Conservation (phyloP, 495 filamentous ascomycete genomes). For the Neurospora discreta region DNA sequence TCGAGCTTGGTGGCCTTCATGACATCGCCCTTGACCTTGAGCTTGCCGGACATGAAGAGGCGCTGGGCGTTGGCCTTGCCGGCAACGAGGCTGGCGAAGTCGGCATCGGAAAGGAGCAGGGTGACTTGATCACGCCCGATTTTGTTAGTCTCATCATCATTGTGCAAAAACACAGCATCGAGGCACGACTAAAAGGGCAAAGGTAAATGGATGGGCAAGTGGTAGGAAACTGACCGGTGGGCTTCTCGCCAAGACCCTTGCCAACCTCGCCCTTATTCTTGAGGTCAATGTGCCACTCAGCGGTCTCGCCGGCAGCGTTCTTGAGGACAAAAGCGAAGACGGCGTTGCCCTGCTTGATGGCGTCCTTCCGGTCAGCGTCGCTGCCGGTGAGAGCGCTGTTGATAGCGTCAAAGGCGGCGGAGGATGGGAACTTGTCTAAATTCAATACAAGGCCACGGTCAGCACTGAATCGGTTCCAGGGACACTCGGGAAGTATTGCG, state of each 20-base stretch:
- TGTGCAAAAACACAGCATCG: not conserved
- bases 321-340: slow-evolving; percentile 89
- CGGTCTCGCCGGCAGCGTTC: slow-evolving; percentile 66
- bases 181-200: not conserved
- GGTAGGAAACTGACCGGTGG: slow-evolving; percentile 52
- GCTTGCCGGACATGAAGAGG: slow-evolving; percentile 91
- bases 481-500: not conserved
- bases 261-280: slow-evolving; percentile 79
- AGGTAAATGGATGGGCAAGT: not conserved
- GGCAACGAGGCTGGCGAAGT: slow-evolving; percentile 69
- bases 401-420: slow-evolving; percentile 84
- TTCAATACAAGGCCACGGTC: not conserved
- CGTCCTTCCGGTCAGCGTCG: slow-evolving; percentile 69
- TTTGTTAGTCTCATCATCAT: not conserved
- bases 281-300: slow-evolving; percentile 90
- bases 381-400: slow-evolving; percentile 56
- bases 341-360: slow-evolving; percentile 75
- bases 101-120: slow-evolving; percentile 69
- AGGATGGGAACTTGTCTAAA: slow-evolving; percentile 79
- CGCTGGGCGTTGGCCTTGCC: slow-evolving; percentile 92
- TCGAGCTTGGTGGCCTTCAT: slow-evolving; percentile 99
- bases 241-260: slow-evolving; percentile 66
- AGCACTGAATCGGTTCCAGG: not conserved
- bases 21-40: slow-evolving; percentile 96
- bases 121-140: slow-evolving; percentile 47